phyloP scores from a whole-genome alignment of 2,329 filamentous ascomycete genomes.

The Cryphonectria naterciae region DNA sequence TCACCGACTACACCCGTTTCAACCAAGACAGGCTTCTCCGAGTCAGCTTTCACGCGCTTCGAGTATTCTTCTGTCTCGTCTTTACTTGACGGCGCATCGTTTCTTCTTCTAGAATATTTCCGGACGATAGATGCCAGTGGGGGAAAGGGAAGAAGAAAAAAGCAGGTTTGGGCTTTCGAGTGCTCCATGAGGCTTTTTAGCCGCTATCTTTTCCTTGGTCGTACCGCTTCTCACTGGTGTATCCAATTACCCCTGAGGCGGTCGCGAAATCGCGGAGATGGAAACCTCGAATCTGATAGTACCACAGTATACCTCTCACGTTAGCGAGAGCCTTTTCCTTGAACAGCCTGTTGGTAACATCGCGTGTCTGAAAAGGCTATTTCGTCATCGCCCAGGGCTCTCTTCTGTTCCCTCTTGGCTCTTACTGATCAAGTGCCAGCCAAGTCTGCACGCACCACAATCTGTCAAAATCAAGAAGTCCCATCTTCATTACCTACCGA shows the following conservation, averaged over 20 bases:
- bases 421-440: not conserved
- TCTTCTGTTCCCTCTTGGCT: not conserved
- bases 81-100: conserved; percentile 12
- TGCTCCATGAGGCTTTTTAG: not conserved
- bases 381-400: not conserved
- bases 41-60: conserved; percentile 21
- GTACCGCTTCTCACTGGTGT: not conserved
- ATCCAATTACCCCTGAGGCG: not conserved
- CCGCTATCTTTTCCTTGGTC: not conserved
- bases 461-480: conserved; percentile 1
- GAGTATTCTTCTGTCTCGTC: conserved; percentile 18
- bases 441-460: not conserved
- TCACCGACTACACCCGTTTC: conserved; percentile 20
- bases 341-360: not conserved
- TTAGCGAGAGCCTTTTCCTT: not conserved
- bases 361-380: not conserved
- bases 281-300: not conserved
- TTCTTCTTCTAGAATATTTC: conserved; percentile 23
- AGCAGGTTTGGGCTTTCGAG: not conserved
- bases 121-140: not conserved
- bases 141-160: not conserved
- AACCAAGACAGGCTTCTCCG: conserved; percentile 11
- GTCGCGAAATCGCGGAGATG: conserved; percentile 7
- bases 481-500: not conserved
- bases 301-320: not conserved